phyloP scores from a whole-genome alignment of 306 rosid genomes.

The Cucurbita pepo region DNA sequence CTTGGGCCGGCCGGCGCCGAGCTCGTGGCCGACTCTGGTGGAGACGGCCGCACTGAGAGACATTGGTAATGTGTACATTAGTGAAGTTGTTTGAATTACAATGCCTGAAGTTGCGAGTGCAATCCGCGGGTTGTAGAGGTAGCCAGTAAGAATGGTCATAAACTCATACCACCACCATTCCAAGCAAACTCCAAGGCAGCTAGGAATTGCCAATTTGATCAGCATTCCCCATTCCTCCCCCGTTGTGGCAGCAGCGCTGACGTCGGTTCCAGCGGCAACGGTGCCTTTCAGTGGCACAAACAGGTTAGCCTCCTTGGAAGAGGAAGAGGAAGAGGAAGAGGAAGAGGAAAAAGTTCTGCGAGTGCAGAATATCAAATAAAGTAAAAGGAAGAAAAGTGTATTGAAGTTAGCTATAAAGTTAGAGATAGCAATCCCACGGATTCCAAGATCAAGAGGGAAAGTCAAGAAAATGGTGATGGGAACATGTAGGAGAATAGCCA shows the following conservation, averaged over 20 bases:
- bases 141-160: constrained; percentile 50
- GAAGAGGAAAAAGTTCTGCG: not conserved
- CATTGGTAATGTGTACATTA: constrained; percentile 42
- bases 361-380: constrained; percentile 23
- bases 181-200: constrained; percentile 66
- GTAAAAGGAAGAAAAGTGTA: constrained; percentile 40
- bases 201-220: constrained; percentile 35
- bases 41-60: constrained; percentile 45
- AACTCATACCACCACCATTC: constrained; percentile 96
- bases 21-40: constrained; percentile 48
- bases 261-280: not conserved
- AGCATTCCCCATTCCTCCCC: constrained; percentile 47
- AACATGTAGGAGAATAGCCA: constrained; percentile 38
- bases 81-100: constrained; percentile 49
- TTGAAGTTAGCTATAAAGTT: constrained; percentile 42
- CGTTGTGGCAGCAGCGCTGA: not conserved
- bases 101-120: constrained; percentile 42
- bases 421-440: constrained; percentile 60
- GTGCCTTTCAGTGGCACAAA: constrained; percentile 9
- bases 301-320: not conserved
- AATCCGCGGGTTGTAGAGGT: constrained; percentile 34
- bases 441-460: constrained; percentile 53
- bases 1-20: constrained; percentile 35
- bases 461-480: constrained; percentile 44
- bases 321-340: not conserved